Base-by-base conservation (phyloP, 768 basidiomycete genomes). In the Daedaleopsis nitida region DNA sequence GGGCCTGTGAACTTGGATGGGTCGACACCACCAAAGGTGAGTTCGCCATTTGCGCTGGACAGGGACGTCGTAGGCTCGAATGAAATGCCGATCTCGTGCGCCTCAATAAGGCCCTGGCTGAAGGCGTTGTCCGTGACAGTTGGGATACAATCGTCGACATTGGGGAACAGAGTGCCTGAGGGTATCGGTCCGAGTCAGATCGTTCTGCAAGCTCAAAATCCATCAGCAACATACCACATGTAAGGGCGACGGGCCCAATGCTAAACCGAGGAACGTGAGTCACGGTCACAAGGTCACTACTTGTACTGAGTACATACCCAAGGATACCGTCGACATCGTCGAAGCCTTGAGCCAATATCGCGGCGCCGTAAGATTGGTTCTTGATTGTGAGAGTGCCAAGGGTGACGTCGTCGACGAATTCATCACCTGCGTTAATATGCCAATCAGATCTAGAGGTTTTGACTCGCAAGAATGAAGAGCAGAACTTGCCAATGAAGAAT, bases 291-390 rank as follows among this genome's bases (percentile, higher is more conserved):
- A 11, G 17, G 1, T 4, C 3, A 11, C 23, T 27, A 14, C n/a
- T 9, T 13, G 13, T 14, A 11, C 11, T 3, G 14, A 16, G 13
- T n/a, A 45, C 65, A 35, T 70, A 86, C 85, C 87, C 87, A 14
- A 89, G 65, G 63, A 89, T 88, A 7, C 87, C 87, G 64, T 89
- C 88, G 27, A 83, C 76, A 37, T 79, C 81, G 0, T 63, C 42
- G 45, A 76, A 71, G 16, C 72, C 74, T 0, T n/a, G 0, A 12
- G 71, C 17, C 1, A 23, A 37, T 6, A 54, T 52, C 1, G 77
- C 77, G 54, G 70, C 72, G 9, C 78, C 80, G 65, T 80, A 74
- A 38, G 60, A 62, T 69, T 81, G 80, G 19, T 65, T 64, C 16
- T 34, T 10, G 35, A 74, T 66, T 0, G 45, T 58, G 13, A 70